Evolutionary conservation across 2,329 filamentous ascomycete genomes (phyloP), one percentile per base, ranked within the genome.

Genomic region (Teratosphaeria zuluensis): DNA sequence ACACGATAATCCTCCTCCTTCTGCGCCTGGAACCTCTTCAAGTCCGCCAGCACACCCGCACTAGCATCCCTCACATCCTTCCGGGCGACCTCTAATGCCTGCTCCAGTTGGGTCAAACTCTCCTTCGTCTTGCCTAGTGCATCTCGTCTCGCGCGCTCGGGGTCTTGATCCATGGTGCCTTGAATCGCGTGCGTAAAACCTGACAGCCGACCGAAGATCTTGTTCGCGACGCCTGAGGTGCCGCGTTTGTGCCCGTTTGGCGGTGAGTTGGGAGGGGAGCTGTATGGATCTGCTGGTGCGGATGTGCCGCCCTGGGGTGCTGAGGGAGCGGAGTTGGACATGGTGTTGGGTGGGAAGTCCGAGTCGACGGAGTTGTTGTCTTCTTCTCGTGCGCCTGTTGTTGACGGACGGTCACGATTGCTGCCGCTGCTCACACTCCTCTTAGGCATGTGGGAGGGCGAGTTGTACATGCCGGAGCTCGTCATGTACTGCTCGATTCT

Each of bases 71-170:
- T 92, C 61, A 97, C 94, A 70, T 99, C 94, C 68, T 90, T 86
- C 62, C 92, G 90, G 4, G 91, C 89, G 4, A 89, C 92, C 33
- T 90, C 83, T 59, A 96, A 83, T 0, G 94, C 94, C 77, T 95
- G 90, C 74, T 97, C 92, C 56, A 99, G 80, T 77, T 96, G 83
- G 14, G 78, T 82, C 62, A 99, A 85, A 59, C 86, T 89, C 75
- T 99, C 94, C 64, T 87, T 86, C 0, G 94, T 99, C 80, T 96
- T 97, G 46, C 92, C 92, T 66, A 99, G 96, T 63, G 90, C 88
- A 72, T 99, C 94, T 57, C 94, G 83, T 56, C 94, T 82, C 51
- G 92, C 96, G 63, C 92, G 82, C 75, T 99, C 94, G 0, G 94
- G 94, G 70, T 99, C 94, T 51, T 95, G 90, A 71, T 99, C 94